Base-by-base conservation (phyloP, 352 stramenopile species). In the Phytophthora megakarya region DNA sequence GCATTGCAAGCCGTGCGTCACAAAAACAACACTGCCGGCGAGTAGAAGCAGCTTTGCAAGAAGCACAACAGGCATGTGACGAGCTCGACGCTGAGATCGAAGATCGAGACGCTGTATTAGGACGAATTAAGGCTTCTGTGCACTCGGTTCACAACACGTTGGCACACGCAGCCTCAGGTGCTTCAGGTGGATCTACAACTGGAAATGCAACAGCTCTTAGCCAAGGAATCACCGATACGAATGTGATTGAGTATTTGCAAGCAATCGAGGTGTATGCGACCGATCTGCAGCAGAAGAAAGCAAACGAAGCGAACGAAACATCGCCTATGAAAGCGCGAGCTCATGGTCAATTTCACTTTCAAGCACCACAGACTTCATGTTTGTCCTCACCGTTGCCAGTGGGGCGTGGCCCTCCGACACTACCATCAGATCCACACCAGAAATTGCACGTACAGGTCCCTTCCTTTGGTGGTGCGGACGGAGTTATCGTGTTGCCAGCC, bases 81-180 rank as follows among this genome's bases (percentile, higher is more conserved):
- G 69, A 64, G 7, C 67, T 84, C 18, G 84, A 93, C 26, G 65
- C 65, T 45, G 81, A 88, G 21, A 77, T 76, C 33, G 81, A 91
- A 47, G 75, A 90, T 26, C 75, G 73, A 38, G 76, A 75, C n/a
- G 74, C 72, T 12, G 67, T 81, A 13, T 57, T 90, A 33, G 70
- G 71, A 5, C 72, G 81, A 23, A 69, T 93, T 32, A 93, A 90
- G 61, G 79, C 78, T 15, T 88, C 74, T 0, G 72, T 92, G 30
- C 82, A 93, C 65, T 93, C 80, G 25, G 80, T 93, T 42, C 76
- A 90, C 65, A 84, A 84, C 25, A 84, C 89, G 48, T 58, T 92
- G 4, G 77, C 69, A 1, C 84, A 89, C 42, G 75, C 82, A 25
- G 80, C 76, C 15, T 75, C 76, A 3, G 69, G 75, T 40, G 80